phyloP scores from a whole-genome alignment of 1,284 basidiomycete genomes.

The Coniferiporia sulphurascens region DNA sequence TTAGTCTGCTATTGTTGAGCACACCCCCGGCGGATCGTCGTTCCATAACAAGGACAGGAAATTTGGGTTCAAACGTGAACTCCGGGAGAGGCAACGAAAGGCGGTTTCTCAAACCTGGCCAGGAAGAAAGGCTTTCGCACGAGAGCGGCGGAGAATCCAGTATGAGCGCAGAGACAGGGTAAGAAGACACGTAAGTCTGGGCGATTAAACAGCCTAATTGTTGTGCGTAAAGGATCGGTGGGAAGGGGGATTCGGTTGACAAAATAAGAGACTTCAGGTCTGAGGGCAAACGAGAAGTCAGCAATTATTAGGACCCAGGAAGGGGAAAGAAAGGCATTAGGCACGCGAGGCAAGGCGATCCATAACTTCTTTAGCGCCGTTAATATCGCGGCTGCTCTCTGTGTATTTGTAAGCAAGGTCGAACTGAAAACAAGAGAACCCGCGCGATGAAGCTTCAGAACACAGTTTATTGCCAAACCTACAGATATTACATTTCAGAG shows the following conservation, averaged over 20 bases:
- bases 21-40: slow-evolving; percentile 29
- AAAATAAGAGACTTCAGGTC: slow-evolving; percentile 30
- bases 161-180: slow-evolving; percentile 56
- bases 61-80: slow-evolving; percentile 60
- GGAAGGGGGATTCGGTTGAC: slow-evolving; percentile 50
- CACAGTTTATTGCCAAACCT: slow-evolving; percentile 6
- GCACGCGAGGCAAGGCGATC: slow-evolving; percentile 12
- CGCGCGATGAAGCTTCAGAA: slow-evolving; percentile 5
- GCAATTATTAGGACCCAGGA: neutral
- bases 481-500: neutral
- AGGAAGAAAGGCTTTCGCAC: slow-evolving; percentile 28
- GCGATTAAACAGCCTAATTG: slow-evolving; percentile 49
- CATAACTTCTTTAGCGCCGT: slow-evolving; percentile 5
- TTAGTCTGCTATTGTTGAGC: slow-evolving; percentile 33
- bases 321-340: neutral
- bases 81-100: slow-evolving; percentile 41
- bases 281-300: neutral
- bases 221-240: slow-evolving; percentile 57
- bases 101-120: slow-evolving; percentile 3
- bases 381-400: neutral
- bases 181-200: slow-evolving; percentile 62
- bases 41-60: slow-evolving; percentile 55
- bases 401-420: slow-evolving; percentile 1
- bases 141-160: slow-evolving; percentile 53
- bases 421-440: slow-evolving; percentile 14